Evolutionary conservation across 2,329 filamentous ascomycete species (phyloP), one percentile per base, ranked within the genome.

Genomic region (Sporothrix dimorphospora): DNA sequence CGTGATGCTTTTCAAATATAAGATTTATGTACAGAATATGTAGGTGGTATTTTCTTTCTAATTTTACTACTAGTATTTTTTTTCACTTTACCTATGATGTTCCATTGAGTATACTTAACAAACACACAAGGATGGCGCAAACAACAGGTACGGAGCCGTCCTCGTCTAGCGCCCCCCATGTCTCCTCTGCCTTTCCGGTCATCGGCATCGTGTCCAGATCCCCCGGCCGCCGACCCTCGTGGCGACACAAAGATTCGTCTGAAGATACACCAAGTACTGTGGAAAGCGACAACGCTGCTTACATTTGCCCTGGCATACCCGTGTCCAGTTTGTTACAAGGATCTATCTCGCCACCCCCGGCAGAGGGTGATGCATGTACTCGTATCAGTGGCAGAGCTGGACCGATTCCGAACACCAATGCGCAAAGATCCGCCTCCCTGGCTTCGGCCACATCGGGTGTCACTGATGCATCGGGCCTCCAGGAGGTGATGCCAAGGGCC

Each of bases 201-300:
- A 16, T 38, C 16, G 53, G 45, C 68, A 27, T 7, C 5, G 24
- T 21, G 14, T 34, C 21, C 3, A 21, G 49, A 8, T 3, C 55
- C 9, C 27, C 67, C 14, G 34, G 27, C 59, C 34, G 45, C 4
- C 67, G 71, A 7, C 19, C 55, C 24, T 53, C 69, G n/a, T 76
- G 74, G 74, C 65, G 72, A 2, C 71, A 73, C 71, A 75, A 73
- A 42, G 74, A 76, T 68, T 75, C 75, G 0, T 76, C 74, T 5
- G 75, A 76, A 30, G 72, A 63, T n/a, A 74, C 74, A 3, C 75
- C 73, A n/a, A 74, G 70, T 45, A 69, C 69, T 1, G 40, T 71
- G 1, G 66, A 70, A 40, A 75, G 72, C 57, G 74, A 75, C 16
- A 70, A 74, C 12, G 72, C 65, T 1, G 40, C 45, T 5, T 73